Evolutionary conservation across 192 early-diverging fungal genomes (phyloP).

Genomic region (Umbelopsis ramanniana): DNA sequence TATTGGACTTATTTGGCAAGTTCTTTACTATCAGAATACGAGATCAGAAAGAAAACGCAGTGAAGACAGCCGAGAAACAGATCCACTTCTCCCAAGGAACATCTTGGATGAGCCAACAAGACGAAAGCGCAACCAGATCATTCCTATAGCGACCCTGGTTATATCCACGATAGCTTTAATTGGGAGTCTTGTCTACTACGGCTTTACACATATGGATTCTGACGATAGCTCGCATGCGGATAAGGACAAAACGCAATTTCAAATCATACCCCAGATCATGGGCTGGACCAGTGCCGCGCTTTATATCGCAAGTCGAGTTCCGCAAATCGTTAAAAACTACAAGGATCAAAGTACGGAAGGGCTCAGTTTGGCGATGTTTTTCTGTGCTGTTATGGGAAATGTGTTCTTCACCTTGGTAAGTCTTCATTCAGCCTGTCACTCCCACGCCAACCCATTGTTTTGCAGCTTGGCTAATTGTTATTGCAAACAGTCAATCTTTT

Average conservation of each 20-base stretch:
- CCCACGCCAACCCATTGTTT: background rate
- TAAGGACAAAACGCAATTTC: background rate
- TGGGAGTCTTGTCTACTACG: background rate
- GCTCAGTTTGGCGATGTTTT: constrained; percentile 81
- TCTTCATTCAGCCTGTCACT: background rate
- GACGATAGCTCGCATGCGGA: background rate
- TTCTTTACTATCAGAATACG: constrained; percentile 60
- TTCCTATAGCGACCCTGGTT: background rate
- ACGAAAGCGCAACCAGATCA: constrained; percentile 3
- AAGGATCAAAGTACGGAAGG: constrained; percentile 74
- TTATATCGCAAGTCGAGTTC: constrained; percentile 75
- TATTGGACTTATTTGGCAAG: constrained; percentile 67
- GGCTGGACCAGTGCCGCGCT: constrained; percentile 76
- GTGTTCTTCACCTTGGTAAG: constrained; percentile 54
- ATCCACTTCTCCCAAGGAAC: constrained; percentile 18
- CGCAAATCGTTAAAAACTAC: constrained; percentile 85
- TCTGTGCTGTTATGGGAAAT: constrained; percentile 83
- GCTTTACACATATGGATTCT: background rate
- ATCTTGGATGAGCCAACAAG: background rate
- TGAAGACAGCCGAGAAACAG: constrained; percentile 38
- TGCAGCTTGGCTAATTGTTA: background rate
- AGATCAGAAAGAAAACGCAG: constrained; percentile 29
- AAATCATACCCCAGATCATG: constrained; percentile 61
- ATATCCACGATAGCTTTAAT: constrained; percentile 1
- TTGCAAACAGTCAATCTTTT: constrained; percentile 67